A percentile compares a stretch with the other conserved stretches of the same genome.
phyloP scores from a whole-genome alignment of 176 grass and related monocot genomes.

The Eleusine coracana region DNA sequence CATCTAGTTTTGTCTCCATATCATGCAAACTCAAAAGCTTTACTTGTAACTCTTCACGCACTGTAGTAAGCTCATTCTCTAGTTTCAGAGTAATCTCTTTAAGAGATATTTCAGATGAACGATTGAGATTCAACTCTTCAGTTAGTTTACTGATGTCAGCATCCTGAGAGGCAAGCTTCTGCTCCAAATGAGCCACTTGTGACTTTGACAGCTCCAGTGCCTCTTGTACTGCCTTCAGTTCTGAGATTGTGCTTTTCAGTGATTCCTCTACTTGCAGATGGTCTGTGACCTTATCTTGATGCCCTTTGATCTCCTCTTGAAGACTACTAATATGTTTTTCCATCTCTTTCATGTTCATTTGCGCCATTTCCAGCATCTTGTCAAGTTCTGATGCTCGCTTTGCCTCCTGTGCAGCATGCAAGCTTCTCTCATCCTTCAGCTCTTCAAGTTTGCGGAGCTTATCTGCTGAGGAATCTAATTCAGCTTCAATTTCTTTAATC shows the following conservation, averaged over 20 bases:
- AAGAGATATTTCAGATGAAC: constrained; percentile 65
- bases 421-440: constrained; percentile 60
- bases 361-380: constrained; percentile 66
- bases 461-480: constrained; percentile 53
- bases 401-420: constrained; percentile 62
- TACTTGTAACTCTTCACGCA: constrained; percentile 49
- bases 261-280: constrained; percentile 70
- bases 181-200: constrained; percentile 66
- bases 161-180: constrained; percentile 73
- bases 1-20: constrained; percentile 59
- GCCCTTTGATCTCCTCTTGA: constrained; percentile 65
- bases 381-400: constrained; percentile 76
- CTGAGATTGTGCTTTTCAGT: constrained; percentile 52
- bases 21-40: constrained; percentile 62
- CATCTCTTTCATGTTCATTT: constrained; percentile 68
- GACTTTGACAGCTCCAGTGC: constrained; percentile 67
- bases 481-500: constrained; percentile 59
- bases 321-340: constrained; percentile 66
- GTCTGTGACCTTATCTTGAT: constrained; percentile 57
- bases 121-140: constrained; percentile 67
- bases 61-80: constrained; percentile 55
- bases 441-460: constrained; percentile 69
- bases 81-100: constrained; percentile 61
- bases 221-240: constrained; percentile 66
- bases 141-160: constrained; percentile 55